A percentile compares a stretch with the other conserved stretches of the same genome.
phyloP scores from a whole-genome alignment of 2,329 filamentous ascomycete genomes.

The Aspergillus oerlinghausenensis region DNA sequence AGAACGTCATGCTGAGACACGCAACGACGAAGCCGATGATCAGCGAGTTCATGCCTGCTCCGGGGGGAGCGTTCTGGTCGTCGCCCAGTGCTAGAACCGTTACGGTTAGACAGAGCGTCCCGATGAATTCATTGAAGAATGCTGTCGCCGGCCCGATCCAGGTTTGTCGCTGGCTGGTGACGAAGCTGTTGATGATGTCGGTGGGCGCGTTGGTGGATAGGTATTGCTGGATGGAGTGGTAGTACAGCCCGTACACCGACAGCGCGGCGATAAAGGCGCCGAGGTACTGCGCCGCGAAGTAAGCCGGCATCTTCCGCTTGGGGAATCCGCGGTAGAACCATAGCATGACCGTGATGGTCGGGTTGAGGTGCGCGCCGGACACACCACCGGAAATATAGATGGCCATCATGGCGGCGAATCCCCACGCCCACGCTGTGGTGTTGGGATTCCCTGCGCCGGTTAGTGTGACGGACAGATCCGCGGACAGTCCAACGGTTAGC shows the following conservation, averaged over 20 bases:
- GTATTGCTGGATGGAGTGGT: slow-evolving; percentile 29
- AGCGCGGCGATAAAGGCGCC: slow-evolving; percentile 49
- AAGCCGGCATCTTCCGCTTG: slow-evolving; percentile 47
- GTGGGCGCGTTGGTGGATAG: slow-evolving; percentile 24
- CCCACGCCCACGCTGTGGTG: slow-evolving; percentile 48
- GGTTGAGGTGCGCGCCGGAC: slow-evolving; percentile 46
- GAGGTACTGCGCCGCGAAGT: slow-evolving; percentile 50
- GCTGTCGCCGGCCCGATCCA: slow-evolving; percentile 37
- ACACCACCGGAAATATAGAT: slow-evolving; percentile 48
- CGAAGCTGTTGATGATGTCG: slow-evolving; percentile 38
- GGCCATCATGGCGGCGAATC: slow-evolving; percentile 50
- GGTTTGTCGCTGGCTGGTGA: slow-evolving; percentile 40
- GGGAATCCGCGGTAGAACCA: slow-evolving; percentile 52
- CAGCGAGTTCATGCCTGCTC: slow-evolving; percentile 50
- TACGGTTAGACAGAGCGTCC: slow-evolving; percentile 37
- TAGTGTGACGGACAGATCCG: slow-evolving; percentile 44
- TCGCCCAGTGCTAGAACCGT: slow-evolving; percentile 45
- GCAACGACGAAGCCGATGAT: slow-evolving; percentile 44
- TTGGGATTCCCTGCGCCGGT: slow-evolving; percentile 39
- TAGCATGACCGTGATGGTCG: slow-evolving; percentile 41
- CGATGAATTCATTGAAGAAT: slow-evolving; percentile 48
- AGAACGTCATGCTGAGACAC: slow-evolving; percentile 34
- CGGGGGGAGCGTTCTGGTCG: slow-evolving; percentile 45
- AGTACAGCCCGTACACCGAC: slow-evolving; percentile 43
- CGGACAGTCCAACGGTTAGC: slow-evolving; percentile 47